Evolutionary conservation across 768 basidiomycete genomes (phyloP).

Genomic region (Amanita fuliginea): DNA sequence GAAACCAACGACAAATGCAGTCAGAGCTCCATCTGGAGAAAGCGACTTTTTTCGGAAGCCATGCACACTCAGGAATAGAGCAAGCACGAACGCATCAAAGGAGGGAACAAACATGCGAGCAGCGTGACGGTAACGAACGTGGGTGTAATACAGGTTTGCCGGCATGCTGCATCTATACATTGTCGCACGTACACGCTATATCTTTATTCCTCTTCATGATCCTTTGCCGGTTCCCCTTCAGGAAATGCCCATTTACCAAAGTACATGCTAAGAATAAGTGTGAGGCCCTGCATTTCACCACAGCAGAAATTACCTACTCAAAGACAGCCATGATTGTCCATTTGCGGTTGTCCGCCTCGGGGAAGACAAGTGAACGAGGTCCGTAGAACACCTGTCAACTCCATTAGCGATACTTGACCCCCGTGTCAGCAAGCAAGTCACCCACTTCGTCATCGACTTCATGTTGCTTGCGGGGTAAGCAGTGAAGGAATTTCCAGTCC

Average conservation of each 20-base stretch:
- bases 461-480: conserved; percentile 82
- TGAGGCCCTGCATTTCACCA: conserved; percentile 8
- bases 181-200: too few relatives aligned
- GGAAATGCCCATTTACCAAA: conserved; percentile 38
- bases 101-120: neutral
- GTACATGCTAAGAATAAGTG: conserved; percentile 24
- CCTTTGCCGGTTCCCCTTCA: neutral
- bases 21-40: conserved; percentile 62
- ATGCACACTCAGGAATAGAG: conserved; percentile 49
- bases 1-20: conserved; percentile 72
- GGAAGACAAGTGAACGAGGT: conserved; percentile 83
- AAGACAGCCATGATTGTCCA: conserved; percentile 94
- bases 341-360: conserved; percentile 92
- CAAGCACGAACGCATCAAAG: conserved; percentile 30
- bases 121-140: neutral
- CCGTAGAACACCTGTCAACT: conserved; percentile 77
- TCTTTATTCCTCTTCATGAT: neutral
- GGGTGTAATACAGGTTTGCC: neutral
- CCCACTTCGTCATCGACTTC: conserved; percentile 94
- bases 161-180: neutral
- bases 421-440: conserved; percentile 1
- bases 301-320: conserved; percentile 44
- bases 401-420: neutral
- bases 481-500: conserved; percentile 93
- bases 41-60: conserved; percentile 69